phyloP scores from a whole-genome alignment of 805 yeast genomes.

The Zygosaccharomyces gambellarensis region DNA sequence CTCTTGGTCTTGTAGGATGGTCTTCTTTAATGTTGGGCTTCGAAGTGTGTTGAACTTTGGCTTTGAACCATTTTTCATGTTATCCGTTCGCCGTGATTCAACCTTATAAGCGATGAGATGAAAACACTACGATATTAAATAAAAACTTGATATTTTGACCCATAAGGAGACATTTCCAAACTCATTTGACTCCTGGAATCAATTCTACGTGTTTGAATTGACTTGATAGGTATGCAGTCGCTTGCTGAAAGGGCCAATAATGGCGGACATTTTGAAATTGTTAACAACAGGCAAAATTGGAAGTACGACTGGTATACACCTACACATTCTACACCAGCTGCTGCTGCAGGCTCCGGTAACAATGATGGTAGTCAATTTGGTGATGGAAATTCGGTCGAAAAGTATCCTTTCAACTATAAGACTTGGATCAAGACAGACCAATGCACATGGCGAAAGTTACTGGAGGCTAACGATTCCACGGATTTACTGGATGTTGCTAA shows the following conservation, averaged over 20 bases:
- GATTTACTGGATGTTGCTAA: slow-evolving; percentile 12
- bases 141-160: background rate
- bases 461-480: slow-evolving; percentile 3
- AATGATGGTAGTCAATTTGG: slow-evolving; percentile 7
- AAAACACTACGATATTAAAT: background rate
- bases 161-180: background rate
- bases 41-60: background rate
- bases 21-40: background rate
- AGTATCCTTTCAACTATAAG: slow-evolving; percentile 22
- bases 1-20: background rate
- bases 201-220: background rate
- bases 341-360: slow-evolving; percentile 5
- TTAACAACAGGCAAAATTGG: slow-evolving; percentile 30
- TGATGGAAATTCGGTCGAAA: slow-evolving; percentile 14
- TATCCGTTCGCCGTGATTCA: slow-evolving; percentile 2
- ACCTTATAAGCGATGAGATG: background rate
- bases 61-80: slow-evolving; percentile 1
- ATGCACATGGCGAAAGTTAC: slow-evolving; percentile 6
- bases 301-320: slow-evolving; percentile 31
- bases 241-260: slow-evolving; percentile 26
- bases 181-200: background rate
- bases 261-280: slow-evolving; percentile 15
- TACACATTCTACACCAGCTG: slow-evolving; percentile 10
- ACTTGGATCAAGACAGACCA: slow-evolving; percentile 22
- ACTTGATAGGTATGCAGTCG: slow-evolving; percentile 11